Evolutionary conservation across 176 grass and related monocot genomes (phyloP), one percentile per base, ranked within the genome.

Genomic region (Otatea glauca): DNA sequence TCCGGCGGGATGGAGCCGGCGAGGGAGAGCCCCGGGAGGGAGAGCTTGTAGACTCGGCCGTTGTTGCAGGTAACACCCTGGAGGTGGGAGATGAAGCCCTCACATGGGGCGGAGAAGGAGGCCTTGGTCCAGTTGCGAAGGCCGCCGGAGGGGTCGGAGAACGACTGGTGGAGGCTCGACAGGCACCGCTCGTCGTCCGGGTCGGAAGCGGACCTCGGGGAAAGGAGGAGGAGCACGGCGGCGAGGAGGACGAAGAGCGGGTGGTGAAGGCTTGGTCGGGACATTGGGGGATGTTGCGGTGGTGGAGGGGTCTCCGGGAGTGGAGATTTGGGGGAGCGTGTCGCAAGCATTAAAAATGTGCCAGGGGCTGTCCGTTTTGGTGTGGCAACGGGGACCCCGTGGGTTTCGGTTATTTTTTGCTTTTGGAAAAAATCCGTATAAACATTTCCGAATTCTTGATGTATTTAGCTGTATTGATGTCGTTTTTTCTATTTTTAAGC

Each of bases 21-120:
- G 5, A 93, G 93, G 37, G 91, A 79, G 25, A 90, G 83, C 0
- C 29, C 83, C 13, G 88, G 64, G 51, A 95, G 88, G n/a, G 91
- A 81, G 1, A 95, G 93, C 88, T 92, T 95, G 83, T 92, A 92
- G 15, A 95, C 93, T 62, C 91, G 86, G 5, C 93, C 93, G 68
- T 95, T 92, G 91, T 91, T 95, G 83, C 93, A 95, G 41, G 93
- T 95, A 18, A 92, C 91, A 7, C 93, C 93, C 38, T 85, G 71
- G 11, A 95, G 91, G 38, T 66, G 60, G 51, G 93, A 95, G 43
- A 75, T 53, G 72, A 92, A 87, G 79, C 91, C 91, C 24, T 92
- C 87, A 79, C 93, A 95, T 44, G 93, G 86, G 24, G 76, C 85
- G 70, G 90, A 13, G 90, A 91, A 86, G 43, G 34, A 4, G 6